phyloP scores from a whole-genome alignment of 257 asterid species.

The Scutellaria galericulata region DNA sequence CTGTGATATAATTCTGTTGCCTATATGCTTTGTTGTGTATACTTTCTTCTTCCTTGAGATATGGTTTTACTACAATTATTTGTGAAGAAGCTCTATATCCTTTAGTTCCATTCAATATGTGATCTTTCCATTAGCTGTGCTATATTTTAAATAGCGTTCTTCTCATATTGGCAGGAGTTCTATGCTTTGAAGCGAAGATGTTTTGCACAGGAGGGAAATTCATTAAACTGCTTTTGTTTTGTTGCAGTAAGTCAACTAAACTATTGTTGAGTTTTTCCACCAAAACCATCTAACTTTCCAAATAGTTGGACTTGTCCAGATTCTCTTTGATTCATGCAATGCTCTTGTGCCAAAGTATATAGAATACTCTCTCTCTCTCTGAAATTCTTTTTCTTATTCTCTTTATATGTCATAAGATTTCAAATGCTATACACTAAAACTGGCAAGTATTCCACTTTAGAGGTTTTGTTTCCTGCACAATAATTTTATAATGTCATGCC shows the following conservation, averaged over 20 bases:
- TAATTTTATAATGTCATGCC: background rate
- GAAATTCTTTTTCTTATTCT: background rate
- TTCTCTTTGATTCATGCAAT: constrained; percentile 19
- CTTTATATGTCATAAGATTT: background rate
- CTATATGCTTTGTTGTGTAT: constrained; percentile 9
- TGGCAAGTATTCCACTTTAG: background rate
- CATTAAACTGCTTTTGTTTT: constrained; percentile 83
- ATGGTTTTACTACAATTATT: constrained; percentile 22
- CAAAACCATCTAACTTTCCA: constrained; percentile 18
- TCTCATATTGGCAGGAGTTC: constrained; percentile 69
- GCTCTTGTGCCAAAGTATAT: background rate
- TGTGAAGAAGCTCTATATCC: constrained; percentile 1
- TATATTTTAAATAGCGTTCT: constrained; percentile 31
- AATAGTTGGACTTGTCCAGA: background rate
- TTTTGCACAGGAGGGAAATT: constrained; percentile 75
- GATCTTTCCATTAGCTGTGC: constrained; percentile 19
- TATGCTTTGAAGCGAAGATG: constrained; percentile 87
- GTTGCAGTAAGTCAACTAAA: constrained; percentile 67
- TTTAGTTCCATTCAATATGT: constrained; percentile 10
- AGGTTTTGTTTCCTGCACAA: background rate
- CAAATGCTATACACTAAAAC: background rate
- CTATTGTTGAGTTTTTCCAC: constrained; percentile 5
- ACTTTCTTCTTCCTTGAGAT: constrained; percentile 18
- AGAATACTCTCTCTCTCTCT: background rate
- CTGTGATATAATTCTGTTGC: constrained; percentile 25